Conservation (phyloP, 352 stramenopile genomes). For the Thalassiosira exigua region DNA sequence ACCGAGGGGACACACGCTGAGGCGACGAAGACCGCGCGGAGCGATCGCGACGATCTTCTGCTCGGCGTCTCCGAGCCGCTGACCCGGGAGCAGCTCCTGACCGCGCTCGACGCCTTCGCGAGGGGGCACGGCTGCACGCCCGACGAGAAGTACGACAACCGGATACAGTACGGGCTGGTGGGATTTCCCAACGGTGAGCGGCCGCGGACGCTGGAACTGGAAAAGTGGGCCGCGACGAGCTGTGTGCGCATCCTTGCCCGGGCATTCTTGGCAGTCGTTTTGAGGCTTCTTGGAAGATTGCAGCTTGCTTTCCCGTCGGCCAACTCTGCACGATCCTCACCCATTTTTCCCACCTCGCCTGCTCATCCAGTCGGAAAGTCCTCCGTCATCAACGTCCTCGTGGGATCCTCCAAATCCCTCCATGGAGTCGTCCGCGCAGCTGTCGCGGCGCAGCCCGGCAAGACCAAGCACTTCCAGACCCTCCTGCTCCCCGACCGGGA, state of each 20-base stretch:
- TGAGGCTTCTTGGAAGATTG: too few species aligned
- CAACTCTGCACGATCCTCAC: not conserved
- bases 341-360: not conserved
- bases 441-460: conserved; percentile 97
- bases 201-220: too few species aligned
- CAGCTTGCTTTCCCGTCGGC: conserved; percentile 1
- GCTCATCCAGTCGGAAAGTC: conserved; percentile 92
- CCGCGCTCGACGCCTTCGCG: conserved; percentile 70
- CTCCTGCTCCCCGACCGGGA: conserved; percentile 91
- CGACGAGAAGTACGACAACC: conserved; percentile 71
- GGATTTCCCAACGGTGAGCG: conserved; percentile 96
- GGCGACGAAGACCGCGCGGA: conserved; percentile 13
- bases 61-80: conserved; percentile 65
- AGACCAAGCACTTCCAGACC: conserved; percentile 99
- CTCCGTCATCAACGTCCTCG: conserved; percentile 98
- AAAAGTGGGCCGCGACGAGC: too few species aligned
- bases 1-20: conserved; percentile 34
- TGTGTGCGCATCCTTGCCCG: too few species aligned
- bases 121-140: conserved; percentile 51
- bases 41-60: not conserved
- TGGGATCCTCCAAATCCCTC: conserved; percentile 93
- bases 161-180: conserved; percentile 95
- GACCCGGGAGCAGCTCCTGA: conserved; percentile 69
- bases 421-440: conserved; percentile 94
- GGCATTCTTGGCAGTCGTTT: too few species aligned